Percentiles rank a stretch among this genome's conserved stretches.
phyloP scores from a whole-genome alignment of 202 grass and related monocot genomes.

The Panicum virgatum region DNA sequence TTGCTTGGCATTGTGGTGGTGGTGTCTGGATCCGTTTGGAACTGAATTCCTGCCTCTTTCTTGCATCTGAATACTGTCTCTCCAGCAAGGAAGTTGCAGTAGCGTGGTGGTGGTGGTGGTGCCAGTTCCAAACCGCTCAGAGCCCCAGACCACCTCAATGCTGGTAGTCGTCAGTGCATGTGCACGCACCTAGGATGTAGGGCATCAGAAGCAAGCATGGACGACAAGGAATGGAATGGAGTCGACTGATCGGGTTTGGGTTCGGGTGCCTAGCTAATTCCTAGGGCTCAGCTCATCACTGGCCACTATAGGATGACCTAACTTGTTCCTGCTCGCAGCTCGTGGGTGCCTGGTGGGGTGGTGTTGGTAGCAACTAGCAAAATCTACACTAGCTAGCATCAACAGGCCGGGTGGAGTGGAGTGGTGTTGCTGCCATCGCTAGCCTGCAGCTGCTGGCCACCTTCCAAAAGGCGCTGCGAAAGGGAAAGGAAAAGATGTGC shows the following conservation, averaged over 20 bases:
- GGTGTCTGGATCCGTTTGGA: conserved; percentile 34
- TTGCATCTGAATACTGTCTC: not conserved
- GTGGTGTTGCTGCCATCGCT: not conserved
- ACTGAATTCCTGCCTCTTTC: conserved; percentile 28
- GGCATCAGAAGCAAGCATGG: no score
- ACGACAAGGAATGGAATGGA: not conserved
- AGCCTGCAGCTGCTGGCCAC: conserved; percentile 33
- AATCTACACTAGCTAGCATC: no score
- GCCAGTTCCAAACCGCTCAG: conserved; percentile 41
- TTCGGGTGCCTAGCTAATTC: not conserved
- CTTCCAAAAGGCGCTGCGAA: not conserved
- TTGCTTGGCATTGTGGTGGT: conserved; percentile 34
- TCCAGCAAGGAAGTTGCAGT: not conserved
- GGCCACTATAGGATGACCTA: conserved; percentile 33
- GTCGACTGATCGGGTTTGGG: conserved; percentile 1
- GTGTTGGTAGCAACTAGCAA: no score
- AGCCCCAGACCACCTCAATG: not conserved
- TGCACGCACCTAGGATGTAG: not conserved
- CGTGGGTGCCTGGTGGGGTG: not conserved
- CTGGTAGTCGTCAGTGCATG: not conserved
- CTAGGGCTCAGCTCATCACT: not conserved
- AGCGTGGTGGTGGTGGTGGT: not conserved
- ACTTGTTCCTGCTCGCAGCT: conserved; percentile 13
- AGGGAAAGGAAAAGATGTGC: not conserved
- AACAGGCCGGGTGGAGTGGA: not conserved